Evolutionary conservation across 2,329 filamentous ascomycete genomes (phyloP).

Genomic region (Cladosporium colombiae): DNA sequence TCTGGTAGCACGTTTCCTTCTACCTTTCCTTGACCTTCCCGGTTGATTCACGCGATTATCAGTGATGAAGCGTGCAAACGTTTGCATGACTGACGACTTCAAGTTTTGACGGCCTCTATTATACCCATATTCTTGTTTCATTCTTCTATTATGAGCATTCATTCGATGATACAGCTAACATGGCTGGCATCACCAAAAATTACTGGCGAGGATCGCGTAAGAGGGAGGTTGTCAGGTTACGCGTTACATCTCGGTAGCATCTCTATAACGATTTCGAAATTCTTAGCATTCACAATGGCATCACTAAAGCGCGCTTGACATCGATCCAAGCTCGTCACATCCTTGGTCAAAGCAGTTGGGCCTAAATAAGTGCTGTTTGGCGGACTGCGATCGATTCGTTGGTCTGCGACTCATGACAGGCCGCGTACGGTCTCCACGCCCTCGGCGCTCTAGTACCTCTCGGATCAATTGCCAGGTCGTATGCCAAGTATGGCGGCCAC

Average conservation of each 20-base stretch:
- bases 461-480: not conserved
- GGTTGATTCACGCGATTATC: not conserved
- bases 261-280: not conserved
- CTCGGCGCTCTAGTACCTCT: not conserved
- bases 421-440: not conserved
- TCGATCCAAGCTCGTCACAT: not conserved
- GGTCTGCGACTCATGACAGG: not conserved
- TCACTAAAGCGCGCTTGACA: not conserved
- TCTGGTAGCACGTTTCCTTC: constrained; percentile 46
- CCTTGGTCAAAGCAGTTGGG: not conserved
- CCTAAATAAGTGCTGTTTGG: not conserved
- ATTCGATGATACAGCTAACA: not conserved
- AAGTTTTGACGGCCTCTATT: not conserved
- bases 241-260: not conserved
- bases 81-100: not conserved
- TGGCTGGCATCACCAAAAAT: not conserved
- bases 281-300: not conserved
- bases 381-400: not conserved
- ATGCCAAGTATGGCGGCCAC: not conserved
- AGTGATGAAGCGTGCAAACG: not conserved
- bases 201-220: not conserved
- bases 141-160: not conserved
- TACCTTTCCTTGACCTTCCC: constrained; percentile 33
- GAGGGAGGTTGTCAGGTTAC: not conserved
- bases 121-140: not conserved